Percentiles rank a stretch among this genome's conserved stretches.
Evolutionary conservation across 1,284 basidiomycete genomes (phyloP).

Genomic region (Heterobasidion annosum): DNA sequence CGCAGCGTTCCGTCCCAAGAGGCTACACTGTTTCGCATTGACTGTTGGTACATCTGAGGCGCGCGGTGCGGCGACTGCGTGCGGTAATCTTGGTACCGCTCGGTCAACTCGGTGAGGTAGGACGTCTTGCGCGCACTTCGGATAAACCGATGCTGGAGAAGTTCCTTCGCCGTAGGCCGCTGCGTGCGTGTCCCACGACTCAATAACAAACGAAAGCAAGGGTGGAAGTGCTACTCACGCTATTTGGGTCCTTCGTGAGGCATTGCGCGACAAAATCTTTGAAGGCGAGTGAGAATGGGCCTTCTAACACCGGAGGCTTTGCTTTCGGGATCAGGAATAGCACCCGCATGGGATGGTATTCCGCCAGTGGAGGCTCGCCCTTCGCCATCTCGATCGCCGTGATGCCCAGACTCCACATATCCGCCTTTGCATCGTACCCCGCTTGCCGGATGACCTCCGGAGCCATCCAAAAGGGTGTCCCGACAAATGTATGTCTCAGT

Average conservation of each 20-base stretch:
- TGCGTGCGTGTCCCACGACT: conserved; percentile 21
- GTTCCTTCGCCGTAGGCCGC: conserved; percentile 86
- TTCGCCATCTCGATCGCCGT: conserved; percentile 95
- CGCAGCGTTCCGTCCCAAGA: conserved; percentile 70
- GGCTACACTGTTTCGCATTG: conserved; percentile 42
- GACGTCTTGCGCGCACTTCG: conserved; percentile 74
- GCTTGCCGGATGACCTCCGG: conserved; percentile 96
- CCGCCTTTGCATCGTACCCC: conserved; percentile 93
- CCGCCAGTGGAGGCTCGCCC: conserved; percentile 88
- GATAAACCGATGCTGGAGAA: conserved; percentile 91
- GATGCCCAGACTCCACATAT: conserved; percentile 96
- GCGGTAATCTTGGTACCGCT: conserved; percentile 70
- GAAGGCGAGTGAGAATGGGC: conserved; percentile 76
- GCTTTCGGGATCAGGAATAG: conserved; percentile 94
- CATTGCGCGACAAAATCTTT: conserved; percentile 91
- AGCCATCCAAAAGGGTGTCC: conserved; percentile 98
- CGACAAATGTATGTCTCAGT: conserved; percentile 88
- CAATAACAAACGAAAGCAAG: conserved; percentile 11
- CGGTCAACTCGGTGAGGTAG: conserved; percentile 80
- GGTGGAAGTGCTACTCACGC: conserved; percentile 35
- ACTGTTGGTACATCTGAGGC: conserved; percentile 39
- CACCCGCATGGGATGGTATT: conserved; percentile 95
- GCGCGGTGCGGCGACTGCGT: conserved; percentile 47
- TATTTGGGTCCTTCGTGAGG: conserved; percentile 84
- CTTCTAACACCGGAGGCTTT: conserved; percentile 89